phyloP scores from a whole-genome alignment of 192 early-diverging fungal genomes.

The Backusella australiensis region DNA sequence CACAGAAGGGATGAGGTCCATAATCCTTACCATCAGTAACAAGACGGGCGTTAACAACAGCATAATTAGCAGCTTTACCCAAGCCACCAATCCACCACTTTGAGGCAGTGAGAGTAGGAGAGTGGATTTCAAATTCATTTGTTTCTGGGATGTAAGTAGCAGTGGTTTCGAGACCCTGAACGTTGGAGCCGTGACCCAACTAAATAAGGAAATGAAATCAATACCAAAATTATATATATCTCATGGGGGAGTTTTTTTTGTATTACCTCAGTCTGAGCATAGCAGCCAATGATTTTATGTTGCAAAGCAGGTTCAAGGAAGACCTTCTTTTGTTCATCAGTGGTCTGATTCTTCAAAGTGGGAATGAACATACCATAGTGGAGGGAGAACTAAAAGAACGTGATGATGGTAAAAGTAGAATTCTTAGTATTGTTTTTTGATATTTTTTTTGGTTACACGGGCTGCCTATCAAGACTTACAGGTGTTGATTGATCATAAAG shows the following conservation, averaged over 20 bases:
- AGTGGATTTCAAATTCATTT: conserved; percentile 84
- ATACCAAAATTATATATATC: neutral
- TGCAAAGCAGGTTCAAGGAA: conserved; percentile 71
- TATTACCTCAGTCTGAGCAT: conserved; percentile 73
- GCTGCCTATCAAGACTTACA: conserved; percentile 23
- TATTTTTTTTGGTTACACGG: neutral
- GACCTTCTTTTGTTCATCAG: conserved; percentile 73
- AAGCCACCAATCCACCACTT: conserved; percentile 92
- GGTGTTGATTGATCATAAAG: conserved; percentile 62
- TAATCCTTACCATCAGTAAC: conserved; percentile 69
- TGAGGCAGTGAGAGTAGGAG: conserved; percentile 69
- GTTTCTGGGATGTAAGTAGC: conserved; percentile 81
- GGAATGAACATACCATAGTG: conserved; percentile 86
- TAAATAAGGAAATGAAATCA: neutral
- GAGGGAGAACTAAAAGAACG: conserved; percentile 53
- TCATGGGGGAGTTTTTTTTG: neutral
- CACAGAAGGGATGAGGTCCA: conserved; percentile 81
- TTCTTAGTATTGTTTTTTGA: neutral
- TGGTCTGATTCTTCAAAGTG: conserved; percentile 70
- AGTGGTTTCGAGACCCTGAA: conserved; percentile 87
- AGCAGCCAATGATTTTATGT: conserved; percentile 82
- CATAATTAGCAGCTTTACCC: conserved; percentile 76
- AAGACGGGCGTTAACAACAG: conserved; percentile 82
- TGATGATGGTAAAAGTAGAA: neutral
- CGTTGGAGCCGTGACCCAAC: conserved; percentile 71